Evolutionary conservation across 495 filamentous ascomycete genomes (phyloP).

Genomic region (Elasticomyces elasticus): DNA sequence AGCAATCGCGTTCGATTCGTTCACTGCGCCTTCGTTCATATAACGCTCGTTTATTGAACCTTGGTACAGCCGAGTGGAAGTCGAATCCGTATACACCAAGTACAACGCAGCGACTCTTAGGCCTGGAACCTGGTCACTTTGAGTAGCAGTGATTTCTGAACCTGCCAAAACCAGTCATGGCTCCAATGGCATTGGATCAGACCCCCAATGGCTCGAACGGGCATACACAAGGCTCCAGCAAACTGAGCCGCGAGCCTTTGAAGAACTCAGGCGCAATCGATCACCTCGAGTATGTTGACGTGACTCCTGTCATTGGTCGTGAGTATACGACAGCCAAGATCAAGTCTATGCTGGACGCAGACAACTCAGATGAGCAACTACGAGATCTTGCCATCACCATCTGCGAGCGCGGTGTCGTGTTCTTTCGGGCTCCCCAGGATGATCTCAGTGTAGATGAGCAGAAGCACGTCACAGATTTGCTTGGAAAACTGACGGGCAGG

Average conservation of each 20-base stretch:
- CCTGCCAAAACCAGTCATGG: slow-evolving; percentile 26
- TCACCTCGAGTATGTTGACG: not conserved
- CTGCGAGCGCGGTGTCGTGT: slow-evolving; percentile 69
- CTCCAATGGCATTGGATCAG: slow-evolving; percentile 51
- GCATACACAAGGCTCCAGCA: slow-evolving; percentile 28
- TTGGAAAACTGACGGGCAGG: slow-evolving; percentile 53
- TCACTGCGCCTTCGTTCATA: too few species aligned
- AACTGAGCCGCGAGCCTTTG: not conserved
- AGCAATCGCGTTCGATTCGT: slow-evolving; percentile 46
- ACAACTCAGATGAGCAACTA: slow-evolving; percentile 57
- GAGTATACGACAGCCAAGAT: not conserved
- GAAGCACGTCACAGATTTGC: slow-evolving; percentile 56
- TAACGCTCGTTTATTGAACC: too few species aligned
- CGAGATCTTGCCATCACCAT: slow-evolving; percentile 61
- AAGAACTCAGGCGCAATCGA: not conserved
- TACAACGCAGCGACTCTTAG: too few species aligned
- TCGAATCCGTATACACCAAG: too few species aligned
- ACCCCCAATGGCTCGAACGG: slow-evolving; percentile 57
- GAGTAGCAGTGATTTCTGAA: too few species aligned
- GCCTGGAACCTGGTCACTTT: too few species aligned
- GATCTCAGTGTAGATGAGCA: slow-evolving; percentile 53
- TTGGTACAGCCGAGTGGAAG: too few species aligned
- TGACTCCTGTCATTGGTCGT: not conserved
- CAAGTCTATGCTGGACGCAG: slow-evolving; percentile 29
- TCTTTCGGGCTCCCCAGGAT: slow-evolving; percentile 60